Conservation (phyloP, 1,284 basidiomycete genomes). For the Hymenochaete sp. region DNA sequence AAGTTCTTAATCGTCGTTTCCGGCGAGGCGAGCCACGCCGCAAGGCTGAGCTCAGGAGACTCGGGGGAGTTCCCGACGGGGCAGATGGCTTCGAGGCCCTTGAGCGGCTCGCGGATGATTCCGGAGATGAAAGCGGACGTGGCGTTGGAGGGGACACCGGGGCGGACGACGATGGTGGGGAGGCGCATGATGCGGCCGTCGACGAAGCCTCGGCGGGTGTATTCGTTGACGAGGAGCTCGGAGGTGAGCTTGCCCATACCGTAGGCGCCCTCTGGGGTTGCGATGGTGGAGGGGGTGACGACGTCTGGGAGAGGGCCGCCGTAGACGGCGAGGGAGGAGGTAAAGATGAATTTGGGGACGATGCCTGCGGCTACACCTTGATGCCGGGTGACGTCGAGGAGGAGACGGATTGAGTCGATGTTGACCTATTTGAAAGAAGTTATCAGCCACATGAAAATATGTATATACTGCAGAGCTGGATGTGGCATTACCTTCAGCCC, state of each 20-base stretch:
- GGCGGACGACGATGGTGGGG: slow-evolving; percentile 53
- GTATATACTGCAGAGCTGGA: neutral
- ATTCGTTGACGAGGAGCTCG: slow-evolving; percentile 59
- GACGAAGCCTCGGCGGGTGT: slow-evolving; percentile 50
- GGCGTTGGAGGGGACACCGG: slow-evolving; percentile 48
- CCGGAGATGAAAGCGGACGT: slow-evolving; percentile 46
- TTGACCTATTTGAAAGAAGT: slow-evolving; percentile 40
- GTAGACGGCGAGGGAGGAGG: slow-evolving; percentile 56
- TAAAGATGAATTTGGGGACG: slow-evolving; percentile 44
- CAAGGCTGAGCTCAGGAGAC: slow-evolving; percentile 38
- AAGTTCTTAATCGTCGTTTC: slow-evolving; percentile 49
- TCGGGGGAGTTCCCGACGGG: slow-evolving; percentile 41
- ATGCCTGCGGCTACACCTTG: slow-evolving; percentile 27
- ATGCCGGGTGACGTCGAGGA: slow-evolving; percentile 40
- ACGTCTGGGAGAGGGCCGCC: slow-evolving; percentile 50
- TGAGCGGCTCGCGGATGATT: slow-evolving; percentile 55
- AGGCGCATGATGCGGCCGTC: slow-evolving; percentile 55
- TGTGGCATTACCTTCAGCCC: slow-evolving; percentile 36
- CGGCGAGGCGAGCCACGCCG: slow-evolving; percentile 46
- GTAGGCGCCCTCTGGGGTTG: slow-evolving; percentile 50
- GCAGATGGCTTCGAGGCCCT: slow-evolving; percentile 42
- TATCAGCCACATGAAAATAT: slow-evolving; percentile 8
- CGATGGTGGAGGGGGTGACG: slow-evolving; percentile 41
- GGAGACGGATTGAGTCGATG: slow-evolving; percentile 46
- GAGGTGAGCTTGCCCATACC: slow-evolving; percentile 49